Percentiles rank a stretch among this genome's conserved stretches.
These are phyloP conservation scores for Epichloe elymi DNA, from an alignment of 2,329 filamentous ascomycete genomes.

Conservation along the genomic window DNA sequence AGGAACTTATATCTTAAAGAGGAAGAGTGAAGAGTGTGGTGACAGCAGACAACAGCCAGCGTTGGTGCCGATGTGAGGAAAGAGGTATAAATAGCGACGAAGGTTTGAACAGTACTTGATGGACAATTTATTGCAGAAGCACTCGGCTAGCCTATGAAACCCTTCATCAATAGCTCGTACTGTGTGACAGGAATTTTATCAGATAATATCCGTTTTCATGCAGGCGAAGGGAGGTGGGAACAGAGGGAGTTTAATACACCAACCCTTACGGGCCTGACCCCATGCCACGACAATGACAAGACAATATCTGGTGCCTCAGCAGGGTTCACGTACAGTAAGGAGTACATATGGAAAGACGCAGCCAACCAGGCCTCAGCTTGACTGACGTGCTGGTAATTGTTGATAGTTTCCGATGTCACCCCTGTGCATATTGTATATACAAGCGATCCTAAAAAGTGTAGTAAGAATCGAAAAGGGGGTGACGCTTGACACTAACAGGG, in stretches of 20 bases:
- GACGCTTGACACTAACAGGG: background rate
- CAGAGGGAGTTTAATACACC: background rate
- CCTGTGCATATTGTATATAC: background rate
- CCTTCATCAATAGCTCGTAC: background rate
- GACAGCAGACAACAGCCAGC: background rate
- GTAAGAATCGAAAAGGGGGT: background rate
- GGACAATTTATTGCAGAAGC: background rate
- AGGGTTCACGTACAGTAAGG: background rate
- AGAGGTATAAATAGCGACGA: background rate
- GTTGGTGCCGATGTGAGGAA: background rate
- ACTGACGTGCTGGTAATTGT: background rate
- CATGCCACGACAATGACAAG: no score
- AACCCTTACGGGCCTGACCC: background rate
- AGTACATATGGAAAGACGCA: background rate
- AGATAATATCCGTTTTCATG: background rate
- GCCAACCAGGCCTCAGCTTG: background rate
- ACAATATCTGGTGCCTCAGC: background rate
- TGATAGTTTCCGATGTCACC: background rate
- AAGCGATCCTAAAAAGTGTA: background rate
- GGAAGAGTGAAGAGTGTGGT: no score
- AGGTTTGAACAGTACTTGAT: background rate
- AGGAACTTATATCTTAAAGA: background rate
- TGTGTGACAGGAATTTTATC: background rate
- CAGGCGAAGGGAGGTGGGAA: background rate
- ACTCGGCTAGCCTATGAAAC: background rate